phyloP scores from a whole-genome alignment of 2,329 filamentous ascomycete species.

The Chrysoporthe cubensis region DNA sequence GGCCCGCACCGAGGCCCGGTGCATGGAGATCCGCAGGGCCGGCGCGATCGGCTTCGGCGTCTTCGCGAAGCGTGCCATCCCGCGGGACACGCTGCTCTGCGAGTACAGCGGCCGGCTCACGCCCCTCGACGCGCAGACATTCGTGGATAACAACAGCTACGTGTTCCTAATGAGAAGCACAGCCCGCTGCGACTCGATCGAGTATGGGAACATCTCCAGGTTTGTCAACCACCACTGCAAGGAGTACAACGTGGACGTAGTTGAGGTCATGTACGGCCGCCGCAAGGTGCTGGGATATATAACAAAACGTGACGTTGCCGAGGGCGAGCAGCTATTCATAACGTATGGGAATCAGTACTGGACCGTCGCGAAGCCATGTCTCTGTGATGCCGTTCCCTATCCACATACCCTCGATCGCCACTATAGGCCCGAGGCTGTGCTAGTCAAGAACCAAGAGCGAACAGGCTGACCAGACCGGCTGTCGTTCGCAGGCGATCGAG shows the following conservation, averaged over 20 bases:
- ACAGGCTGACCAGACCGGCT: background rate
- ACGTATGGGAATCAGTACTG: constrained; percentile 12
- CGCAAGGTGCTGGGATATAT: constrained; percentile 9
- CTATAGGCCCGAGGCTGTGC: background rate
- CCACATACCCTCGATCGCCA: background rate
- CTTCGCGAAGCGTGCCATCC: constrained; percentile 11
- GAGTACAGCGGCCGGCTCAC: constrained; percentile 18
- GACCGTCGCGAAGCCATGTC: background rate
- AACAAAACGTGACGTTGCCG: constrained; percentile 3
- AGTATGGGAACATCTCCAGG: constrained; percentile 16
- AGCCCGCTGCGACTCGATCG: background rate
- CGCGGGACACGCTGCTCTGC: background rate
- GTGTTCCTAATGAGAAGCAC: background rate
- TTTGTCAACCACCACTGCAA: constrained; percentile 19
- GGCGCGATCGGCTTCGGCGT: constrained; percentile 11
- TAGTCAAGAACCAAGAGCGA: background rate
- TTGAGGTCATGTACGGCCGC: constrained; percentile 12
- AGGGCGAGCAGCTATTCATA: constrained; percentile 15
- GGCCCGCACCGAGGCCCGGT: background rate
- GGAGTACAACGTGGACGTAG: constrained; percentile 11
- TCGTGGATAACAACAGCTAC: background rate
- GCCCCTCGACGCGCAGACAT: background rate
- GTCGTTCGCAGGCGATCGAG: background rate
- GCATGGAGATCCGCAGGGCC: constrained; percentile 4
- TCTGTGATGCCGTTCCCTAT: background rate